Evolutionary conservation across 257 asterid genomes (phyloP).

Genomic region (Striga asiatica): DNA sequence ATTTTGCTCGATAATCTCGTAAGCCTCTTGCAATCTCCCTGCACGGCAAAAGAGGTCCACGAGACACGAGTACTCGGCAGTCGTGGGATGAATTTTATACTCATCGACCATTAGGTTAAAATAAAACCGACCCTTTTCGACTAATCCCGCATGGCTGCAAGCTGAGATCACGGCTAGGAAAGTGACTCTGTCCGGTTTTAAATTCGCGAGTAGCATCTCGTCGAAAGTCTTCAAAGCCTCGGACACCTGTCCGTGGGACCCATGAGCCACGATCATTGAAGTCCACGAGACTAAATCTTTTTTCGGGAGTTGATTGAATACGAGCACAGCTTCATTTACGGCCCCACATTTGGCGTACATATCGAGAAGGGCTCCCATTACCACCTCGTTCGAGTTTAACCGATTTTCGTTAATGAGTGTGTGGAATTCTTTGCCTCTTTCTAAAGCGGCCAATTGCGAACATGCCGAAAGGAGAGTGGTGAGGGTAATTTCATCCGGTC

Average conservation of each 20-base stretch:
- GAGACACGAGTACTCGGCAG: conserved; percentile 62
- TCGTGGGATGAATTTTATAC: conserved; percentile 40
- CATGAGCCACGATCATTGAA: conserved; percentile 69
- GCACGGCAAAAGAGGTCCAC: conserved; percentile 70
- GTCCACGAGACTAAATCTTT: conserved; percentile 76
- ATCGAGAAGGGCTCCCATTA: conserved; percentile 72
- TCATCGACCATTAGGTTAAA: conserved; percentile 37
- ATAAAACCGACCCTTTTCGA: conserved; percentile 44
- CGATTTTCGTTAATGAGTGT: conserved; percentile 20
- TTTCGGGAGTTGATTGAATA: conserved; percentile 36
- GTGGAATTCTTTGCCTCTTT: conserved; percentile 61
- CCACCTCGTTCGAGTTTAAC: conserved; percentile 41
- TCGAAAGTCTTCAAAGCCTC: conserved; percentile 49
- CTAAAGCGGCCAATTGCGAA: conserved; percentile 57
- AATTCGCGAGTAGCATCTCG: conserved; percentile 38
- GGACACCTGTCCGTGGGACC: conserved; percentile 59
- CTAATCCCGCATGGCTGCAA: conserved; percentile 73
- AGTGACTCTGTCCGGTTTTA: conserved; percentile 58
- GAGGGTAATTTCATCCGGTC: conserved; percentile 52
- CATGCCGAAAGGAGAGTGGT: conserved; percentile 63
- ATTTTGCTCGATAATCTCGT: conserved; percentile 37
- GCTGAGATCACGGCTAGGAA: conserved; percentile 77
- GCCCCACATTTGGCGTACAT: conserved; percentile 88
- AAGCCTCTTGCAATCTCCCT: conserved; percentile 56
- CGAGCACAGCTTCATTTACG: conserved; percentile 43